Conservation (phyloP, 2,329 filamentous ascomycete species). For the Trichophyton equinum region DNA sequence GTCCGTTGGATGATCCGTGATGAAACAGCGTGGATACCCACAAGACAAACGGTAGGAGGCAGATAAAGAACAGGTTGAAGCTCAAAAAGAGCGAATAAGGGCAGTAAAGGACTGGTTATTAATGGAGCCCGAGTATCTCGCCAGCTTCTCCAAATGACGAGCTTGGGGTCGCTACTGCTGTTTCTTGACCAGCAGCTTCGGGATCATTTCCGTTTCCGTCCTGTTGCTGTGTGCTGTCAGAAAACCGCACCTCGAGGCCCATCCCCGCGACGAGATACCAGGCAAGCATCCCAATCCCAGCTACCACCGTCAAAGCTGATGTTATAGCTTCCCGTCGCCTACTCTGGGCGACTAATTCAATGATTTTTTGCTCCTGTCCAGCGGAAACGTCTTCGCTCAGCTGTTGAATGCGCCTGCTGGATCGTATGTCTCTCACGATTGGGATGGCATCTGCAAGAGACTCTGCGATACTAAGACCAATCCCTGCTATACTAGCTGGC, state of each 20-base stretch:
- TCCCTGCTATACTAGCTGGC: constrained; percentile 21
- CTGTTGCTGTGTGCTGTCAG: neutral
- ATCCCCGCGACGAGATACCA: constrained; percentile 23
- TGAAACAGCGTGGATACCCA: neutral
- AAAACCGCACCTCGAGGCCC: neutral
- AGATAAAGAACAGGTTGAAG: neutral
- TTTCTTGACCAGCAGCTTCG: constrained; percentile 4
- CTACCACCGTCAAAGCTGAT: constrained; percentile 26
- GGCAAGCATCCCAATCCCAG: constrained; percentile 24
- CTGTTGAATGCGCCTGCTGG: constrained; percentile 27
- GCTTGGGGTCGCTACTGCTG: constrained; percentile 4
- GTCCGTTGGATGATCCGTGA: neutral
- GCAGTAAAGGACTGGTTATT: neutral
- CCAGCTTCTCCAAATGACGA: neutral
- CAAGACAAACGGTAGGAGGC: neutral
- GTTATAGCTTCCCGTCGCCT: constrained; percentile 25
- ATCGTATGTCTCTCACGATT: constrained; percentile 25
- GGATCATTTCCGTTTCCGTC: neutral
- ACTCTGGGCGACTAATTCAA: constrained; percentile 17
- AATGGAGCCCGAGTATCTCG: neutral
- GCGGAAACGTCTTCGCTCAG: constrained; percentile 19
- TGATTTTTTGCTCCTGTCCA: constrained; percentile 17
- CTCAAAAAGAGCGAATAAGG: neutral
- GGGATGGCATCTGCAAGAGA: constrained; percentile 27
- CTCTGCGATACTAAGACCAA: constrained; percentile 25